Conservation (phyloP, 2,329 filamentous ascomycete species). For the Ophiostoma sp. region DNA sequence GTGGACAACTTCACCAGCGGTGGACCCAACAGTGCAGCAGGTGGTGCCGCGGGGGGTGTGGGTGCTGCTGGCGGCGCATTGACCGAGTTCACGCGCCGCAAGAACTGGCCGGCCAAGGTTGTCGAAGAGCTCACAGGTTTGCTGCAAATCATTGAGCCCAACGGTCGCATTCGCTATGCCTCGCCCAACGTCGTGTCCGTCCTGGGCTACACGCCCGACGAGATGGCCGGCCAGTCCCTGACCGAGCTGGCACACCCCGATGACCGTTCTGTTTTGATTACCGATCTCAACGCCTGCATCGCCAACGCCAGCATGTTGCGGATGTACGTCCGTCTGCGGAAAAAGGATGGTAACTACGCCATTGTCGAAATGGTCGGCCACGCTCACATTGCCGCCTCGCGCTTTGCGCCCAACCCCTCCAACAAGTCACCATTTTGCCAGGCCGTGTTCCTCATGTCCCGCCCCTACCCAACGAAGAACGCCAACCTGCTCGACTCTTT, state of each 20-base stretch:
- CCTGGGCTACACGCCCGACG: conserved; percentile 71
- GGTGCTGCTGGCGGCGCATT: conserved; percentile 49
- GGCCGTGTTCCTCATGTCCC: conserved; percentile 90
- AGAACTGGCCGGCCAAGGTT: conserved; percentile 83
- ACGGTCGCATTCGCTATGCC: conserved; percentile 82
- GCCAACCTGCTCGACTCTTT: conserved; percentile 85
- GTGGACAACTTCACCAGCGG: conserved; percentile 31
- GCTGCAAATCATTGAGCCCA: conserved; percentile 80
- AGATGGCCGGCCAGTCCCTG: conserved; percentile 74
- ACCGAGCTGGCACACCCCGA: conserved; percentile 83
- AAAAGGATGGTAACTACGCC: conserved; percentile 67
- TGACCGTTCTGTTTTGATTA: conserved; percentile 76
- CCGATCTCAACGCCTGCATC: conserved; percentile 87
- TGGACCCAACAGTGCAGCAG: conserved; percentile 29
- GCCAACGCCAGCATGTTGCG: conserved; percentile 75
- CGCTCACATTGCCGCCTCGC: conserved; percentile 76
- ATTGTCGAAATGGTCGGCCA: conserved; percentile 94
- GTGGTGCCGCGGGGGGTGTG: conserved; percentile 31
- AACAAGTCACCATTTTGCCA: conserved; percentile 73
- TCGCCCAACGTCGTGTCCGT: conserved; percentile 74
- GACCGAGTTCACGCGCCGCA: conserved; percentile 61
- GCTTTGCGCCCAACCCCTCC: conserved; percentile 61
- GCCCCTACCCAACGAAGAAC: conserved; percentile 87
- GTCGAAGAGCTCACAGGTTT: conserved; percentile 89
- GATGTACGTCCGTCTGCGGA: conserved; percentile 70